Evolutionary conservation across 495 filamentous ascomycete genomes (phyloP), one percentile per base, ranked within the genome.

Genomic region (Penicillium longicatenatum): DNA sequence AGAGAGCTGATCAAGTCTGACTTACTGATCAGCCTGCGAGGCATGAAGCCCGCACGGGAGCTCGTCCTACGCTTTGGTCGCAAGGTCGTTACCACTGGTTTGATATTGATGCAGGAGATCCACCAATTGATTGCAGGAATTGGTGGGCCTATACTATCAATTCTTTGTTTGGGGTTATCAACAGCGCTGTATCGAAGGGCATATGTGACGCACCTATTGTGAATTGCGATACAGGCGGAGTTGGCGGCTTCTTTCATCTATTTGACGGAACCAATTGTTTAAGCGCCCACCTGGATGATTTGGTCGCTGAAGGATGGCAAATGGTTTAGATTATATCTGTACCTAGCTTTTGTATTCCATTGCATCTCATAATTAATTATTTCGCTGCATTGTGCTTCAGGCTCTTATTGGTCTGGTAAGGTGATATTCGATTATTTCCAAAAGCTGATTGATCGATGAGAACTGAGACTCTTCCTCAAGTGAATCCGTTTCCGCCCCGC

Each of bases 121-220:
- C 56, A 22, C 26, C 29, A 46, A 57, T 70, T 37, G 37, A 52
- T 17, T 66, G 60, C 31, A 37, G 35, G 52, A 17, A 63, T 29
- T 70, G 63, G 63, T 7, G 47, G 19, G 24, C 51, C 14, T 50
- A 20, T 8, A 41, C 26, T 4, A 26, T 68, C 49, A 50, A 35
- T 57, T 41, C 57, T n/a, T 21, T 69, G 8, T 67, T 69, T 50
- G 68, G 68, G 4, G 61, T 44, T 47, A 59, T 70, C 6, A 64
- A 68, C 39, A 51, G 26, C 16, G 45, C 53, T 52, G 60, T 71
- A 46, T 60, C 53, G 12, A 53, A 70, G 12, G 59, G 66, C 31
- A 57, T 69, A 19, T 65, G 66, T 48, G 68, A 66, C 21, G 68
- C 68, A 41, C 66, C 61, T 52, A 64, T 68, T 31, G 65, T 69